Percentiles rank a stretch among this genome's conserved stretches.
These are phyloP conservation scores for Gloeophyllum trabeum DNA, from an alignment of 768 basidiomycete genomes.

Conservation along the genomic window DNA sequence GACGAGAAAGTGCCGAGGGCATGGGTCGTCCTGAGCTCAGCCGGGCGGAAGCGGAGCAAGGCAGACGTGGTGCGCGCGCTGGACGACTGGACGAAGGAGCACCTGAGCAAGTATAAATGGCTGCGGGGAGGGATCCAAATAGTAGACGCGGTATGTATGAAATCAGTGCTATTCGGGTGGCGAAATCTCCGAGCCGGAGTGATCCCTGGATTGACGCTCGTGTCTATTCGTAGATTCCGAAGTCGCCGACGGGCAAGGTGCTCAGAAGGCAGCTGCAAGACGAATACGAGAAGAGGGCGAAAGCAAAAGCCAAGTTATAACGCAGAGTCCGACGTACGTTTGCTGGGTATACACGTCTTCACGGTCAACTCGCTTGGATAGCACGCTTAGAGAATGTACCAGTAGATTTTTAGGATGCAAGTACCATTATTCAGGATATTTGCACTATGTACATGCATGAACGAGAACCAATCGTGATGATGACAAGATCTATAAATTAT, in stretches of 20 bases:
- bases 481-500: neutral
- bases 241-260: slow-evolving; percentile 64
- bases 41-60: slow-evolving; percentile 39
- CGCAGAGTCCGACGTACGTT: neutral
- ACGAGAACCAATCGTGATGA: neutral
- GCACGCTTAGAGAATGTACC: too few species aligned
- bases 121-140: slow-evolving; percentile 61
- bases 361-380: too few species aligned
- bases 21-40: slow-evolving; percentile 58
- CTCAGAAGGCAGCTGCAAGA: slow-evolving; percentile 53
- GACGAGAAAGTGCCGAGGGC: slow-evolving; percentile 73
- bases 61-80: slow-evolving; percentile 30
- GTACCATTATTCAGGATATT: neutral
- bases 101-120: slow-evolving; percentile 70
- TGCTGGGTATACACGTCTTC: too few species aligned
- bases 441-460: neutral
- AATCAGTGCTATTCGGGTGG: slow-evolving; percentile 3
- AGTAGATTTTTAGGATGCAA: too few species aligned
- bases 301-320: neutral
- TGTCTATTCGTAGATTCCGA: slow-evolving; percentile 47
- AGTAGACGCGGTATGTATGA: slow-evolving; percentile 41
- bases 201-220: too few species aligned
- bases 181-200: neutral
- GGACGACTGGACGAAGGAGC: slow-evolving; percentile 48
- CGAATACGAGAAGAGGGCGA: slow-evolving; percentile 28